A percentile compares a stretch with the other conserved stretches of the same genome.
Conservation (phyloP, 2,329 filamentous ascomycete genomes). For the Colletotrichum truncatum region DNA sequence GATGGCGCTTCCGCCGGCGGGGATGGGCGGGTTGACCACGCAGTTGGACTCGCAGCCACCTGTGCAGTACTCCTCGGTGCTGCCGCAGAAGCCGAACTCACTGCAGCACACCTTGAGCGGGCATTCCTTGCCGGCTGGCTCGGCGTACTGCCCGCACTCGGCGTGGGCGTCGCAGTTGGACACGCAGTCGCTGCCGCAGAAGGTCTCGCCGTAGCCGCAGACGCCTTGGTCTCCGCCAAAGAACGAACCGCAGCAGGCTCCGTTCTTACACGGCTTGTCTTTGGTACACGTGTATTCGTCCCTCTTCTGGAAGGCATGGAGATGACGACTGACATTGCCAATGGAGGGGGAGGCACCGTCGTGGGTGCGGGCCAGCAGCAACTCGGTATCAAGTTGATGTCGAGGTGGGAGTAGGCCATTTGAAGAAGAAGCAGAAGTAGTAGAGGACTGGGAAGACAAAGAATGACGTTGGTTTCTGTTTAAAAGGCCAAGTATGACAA, state of each 20-base stretch:
- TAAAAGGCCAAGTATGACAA: no score
- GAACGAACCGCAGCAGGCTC: slow-evolving; percentile 1
- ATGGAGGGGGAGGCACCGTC: no score
- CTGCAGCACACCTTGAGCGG: not conserved
- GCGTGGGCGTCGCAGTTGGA: not conserved
- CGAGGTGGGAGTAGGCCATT: no score
- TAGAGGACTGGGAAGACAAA: no score
- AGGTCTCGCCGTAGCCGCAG: not conserved
- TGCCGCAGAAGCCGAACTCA: slow-evolving; percentile 36
- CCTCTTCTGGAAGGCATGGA: no score
- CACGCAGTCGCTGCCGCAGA: not conserved
- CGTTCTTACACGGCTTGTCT: not conserved
- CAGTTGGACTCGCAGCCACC: slow-evolving; percentile 2
- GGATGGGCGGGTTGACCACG: not conserved
- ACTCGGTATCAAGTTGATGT: no score
- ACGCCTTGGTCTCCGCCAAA: not conserved
- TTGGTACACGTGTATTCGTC: no score
- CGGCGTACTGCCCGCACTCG: not conserved
- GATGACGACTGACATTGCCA: no score
- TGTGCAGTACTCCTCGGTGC: slow-evolving; percentile 11
- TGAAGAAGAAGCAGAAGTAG: no score
- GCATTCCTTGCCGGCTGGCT: not conserved
- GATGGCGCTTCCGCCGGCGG: not conserved
- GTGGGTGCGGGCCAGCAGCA: no score
- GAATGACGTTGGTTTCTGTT: no score